Evolutionary conservation across 2,329 filamentous ascomycete genomes (phyloP).

Genomic region (Xenoacremonium recifei): DNA sequence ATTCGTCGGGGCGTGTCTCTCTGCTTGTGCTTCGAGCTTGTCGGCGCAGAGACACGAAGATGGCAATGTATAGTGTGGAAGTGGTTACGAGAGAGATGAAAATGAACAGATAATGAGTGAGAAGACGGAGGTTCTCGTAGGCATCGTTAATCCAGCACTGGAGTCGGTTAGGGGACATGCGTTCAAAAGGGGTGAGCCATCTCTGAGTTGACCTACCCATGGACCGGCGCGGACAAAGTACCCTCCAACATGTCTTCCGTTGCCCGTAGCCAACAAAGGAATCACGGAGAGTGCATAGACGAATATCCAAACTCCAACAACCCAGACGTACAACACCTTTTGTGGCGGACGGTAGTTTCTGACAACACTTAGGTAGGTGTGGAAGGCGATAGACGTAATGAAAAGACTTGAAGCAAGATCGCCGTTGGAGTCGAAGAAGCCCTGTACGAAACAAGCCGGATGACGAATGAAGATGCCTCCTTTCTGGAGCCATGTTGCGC

Average conservation of each 20-base stretch:
- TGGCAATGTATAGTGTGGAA: constrained; percentile 35
- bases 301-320: constrained; percentile 55
- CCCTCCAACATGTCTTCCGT: constrained; percentile 38
- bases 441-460: constrained; percentile 59
- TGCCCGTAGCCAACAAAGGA: constrained; percentile 42
- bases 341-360: constrained; percentile 52
- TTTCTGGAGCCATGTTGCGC: constrained; percentile 53
- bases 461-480: constrained; percentile 54
- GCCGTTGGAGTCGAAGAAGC: constrained; percentile 65
- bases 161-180: neutral
- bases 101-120: constrained; percentile 64
- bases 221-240: constrained; percentile 62
- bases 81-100: constrained; percentile 41
- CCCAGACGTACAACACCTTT: constrained; percentile 45
- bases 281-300: constrained; percentile 55
- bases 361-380: constrained; percentile 65
- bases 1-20: neutral
- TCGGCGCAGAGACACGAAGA: constrained; percentile 36
- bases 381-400: constrained; percentile 62
- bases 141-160: constrained; percentile 62
- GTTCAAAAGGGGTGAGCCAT: neutral
- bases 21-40: constrained; percentile 8
- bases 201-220: constrained; percentile 45
- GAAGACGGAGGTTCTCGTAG: constrained; percentile 53
- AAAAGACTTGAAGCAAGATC: constrained; percentile 66